phyloP scores from a whole-genome alignment of 2,329 filamentous ascomycete genomes.

The Diaporthe sp. region DNA sequence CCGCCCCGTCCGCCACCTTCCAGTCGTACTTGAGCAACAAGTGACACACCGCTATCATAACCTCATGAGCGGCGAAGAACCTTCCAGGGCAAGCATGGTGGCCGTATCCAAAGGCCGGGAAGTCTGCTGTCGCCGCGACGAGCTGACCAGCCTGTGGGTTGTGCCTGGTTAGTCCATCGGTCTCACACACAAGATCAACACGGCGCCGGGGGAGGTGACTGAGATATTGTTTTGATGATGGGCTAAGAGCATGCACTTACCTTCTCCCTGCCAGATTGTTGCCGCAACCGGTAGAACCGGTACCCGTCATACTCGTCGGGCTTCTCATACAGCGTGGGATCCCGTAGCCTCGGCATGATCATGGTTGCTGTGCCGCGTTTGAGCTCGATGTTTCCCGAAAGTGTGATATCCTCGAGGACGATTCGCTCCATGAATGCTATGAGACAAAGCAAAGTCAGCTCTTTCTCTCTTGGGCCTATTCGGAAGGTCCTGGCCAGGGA shows the following conservation, averaged over 20 bases:
- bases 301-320: constrained; percentile 47
- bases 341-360: background rate
- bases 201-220: background rate
- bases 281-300: constrained; percentile 44
- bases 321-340: constrained; percentile 42
- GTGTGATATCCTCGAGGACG: constrained; percentile 10
- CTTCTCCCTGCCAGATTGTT: constrained; percentile 1
- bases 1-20: constrained; percentile 40
- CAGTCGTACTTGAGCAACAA: constrained; percentile 51
- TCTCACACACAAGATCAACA: background rate
- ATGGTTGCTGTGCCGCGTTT: background rate
- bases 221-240: too few relatives aligned
- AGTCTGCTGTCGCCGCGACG: constrained; percentile 51
- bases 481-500: background rate
- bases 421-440: constrained; percentile 7
- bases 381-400: constrained; percentile 13
- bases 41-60: constrained; percentile 53
- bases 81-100: constrained; percentile 58
- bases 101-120: constrained; percentile 57
- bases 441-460: background rate
- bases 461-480: background rate
- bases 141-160: constrained; percentile 50
- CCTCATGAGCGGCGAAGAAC: constrained; percentile 58
- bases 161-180: constrained; percentile 45
- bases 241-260: background rate